These are phyloP conservation scores for Dimargaris verticillata DNA, from an alignment of 192 early-diverging fungal genomes.

Conservation along the genomic window DNA sequence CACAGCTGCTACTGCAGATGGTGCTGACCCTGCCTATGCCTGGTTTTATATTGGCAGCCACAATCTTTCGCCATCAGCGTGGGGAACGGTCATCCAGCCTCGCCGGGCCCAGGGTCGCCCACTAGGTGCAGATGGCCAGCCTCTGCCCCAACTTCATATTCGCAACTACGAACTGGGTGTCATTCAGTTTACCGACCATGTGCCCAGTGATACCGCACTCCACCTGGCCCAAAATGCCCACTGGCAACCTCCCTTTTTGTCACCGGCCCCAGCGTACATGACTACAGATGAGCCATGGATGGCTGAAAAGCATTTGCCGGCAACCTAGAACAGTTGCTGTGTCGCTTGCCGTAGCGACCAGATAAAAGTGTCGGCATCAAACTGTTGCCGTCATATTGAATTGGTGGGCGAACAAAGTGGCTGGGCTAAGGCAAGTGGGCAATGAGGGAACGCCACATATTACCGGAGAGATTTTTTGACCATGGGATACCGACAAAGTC, in stretches of 20 bases:
- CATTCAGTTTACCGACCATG: neutral
- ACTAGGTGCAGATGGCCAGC: neutral
- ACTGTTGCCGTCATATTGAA: no score
- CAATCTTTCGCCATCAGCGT: constrained; percentile 7
- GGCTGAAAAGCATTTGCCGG: neutral
- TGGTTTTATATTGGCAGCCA: constrained; percentile 12
- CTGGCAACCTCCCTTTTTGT: neutral
- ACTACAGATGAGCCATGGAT: constrained; percentile 3
- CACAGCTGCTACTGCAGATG: neutral
- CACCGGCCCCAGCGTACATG: neutral
- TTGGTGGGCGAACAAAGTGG: no score
- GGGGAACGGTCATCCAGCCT: neutral
- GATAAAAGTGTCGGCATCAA: no score
- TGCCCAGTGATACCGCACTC: neutral
- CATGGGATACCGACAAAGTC: no score
- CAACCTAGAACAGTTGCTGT: neutral
- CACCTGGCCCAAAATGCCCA: neutral
- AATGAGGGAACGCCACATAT: no score
- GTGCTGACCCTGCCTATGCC: neutral
- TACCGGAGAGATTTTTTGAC: no score
- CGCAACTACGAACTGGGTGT: constrained; percentile 9
- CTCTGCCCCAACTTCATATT: neutral
- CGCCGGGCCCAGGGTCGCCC: neutral
- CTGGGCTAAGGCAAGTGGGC: no score
- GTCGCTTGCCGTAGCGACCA: no score